Percentiles rank a stretch among this genome's conserved stretches.
Conservation (phyloP, 495 filamentous ascomycete species). For the Daldinia decipiens region DNA sequence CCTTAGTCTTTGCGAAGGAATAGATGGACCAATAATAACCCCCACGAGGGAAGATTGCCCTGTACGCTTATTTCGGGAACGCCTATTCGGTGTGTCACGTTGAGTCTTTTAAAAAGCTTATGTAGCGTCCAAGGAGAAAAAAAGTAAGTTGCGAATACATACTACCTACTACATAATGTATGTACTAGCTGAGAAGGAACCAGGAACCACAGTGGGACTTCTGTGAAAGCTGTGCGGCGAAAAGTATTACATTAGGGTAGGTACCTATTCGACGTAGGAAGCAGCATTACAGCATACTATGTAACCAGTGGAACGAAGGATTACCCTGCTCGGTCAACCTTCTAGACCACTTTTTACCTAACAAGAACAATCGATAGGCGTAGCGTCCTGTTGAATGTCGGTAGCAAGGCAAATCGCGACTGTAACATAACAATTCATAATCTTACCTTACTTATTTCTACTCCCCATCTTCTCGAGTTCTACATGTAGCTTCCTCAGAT, state of each 20-base stretch:
- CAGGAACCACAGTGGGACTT: background rate
- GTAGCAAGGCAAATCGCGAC: constrained; percentile 13
- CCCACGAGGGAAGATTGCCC: constrained; percentile 19
- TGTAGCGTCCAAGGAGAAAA: background rate
- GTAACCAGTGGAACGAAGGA: constrained; percentile 11
- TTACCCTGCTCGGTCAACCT: constrained; percentile 34
- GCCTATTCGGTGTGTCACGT: constrained; percentile 11
- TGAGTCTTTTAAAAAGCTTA: background rate
- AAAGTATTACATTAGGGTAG: background rate
- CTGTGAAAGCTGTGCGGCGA: background rate
- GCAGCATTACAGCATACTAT: background rate
- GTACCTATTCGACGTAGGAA: background rate
- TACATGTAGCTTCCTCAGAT: constrained; percentile 9
- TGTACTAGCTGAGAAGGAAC: background rate
- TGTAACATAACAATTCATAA: constrained; percentile 8
- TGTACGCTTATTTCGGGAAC: constrained; percentile 27
- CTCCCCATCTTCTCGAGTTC: constrained; percentile 3
- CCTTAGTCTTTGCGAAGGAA: constrained; percentile 24
- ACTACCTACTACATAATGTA: too few relatives aligned
- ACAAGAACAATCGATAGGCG: constrained; percentile 23
- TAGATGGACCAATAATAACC: constrained; percentile 22
- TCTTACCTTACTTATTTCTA: background rate
- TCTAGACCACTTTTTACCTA: constrained; percentile 20
- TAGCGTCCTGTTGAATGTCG: constrained; percentile 6
- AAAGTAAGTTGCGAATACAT: background rate